Conservation (phyloP, 192 early-diverging fungal species). For the Funneliformis mosseae region DNA sequence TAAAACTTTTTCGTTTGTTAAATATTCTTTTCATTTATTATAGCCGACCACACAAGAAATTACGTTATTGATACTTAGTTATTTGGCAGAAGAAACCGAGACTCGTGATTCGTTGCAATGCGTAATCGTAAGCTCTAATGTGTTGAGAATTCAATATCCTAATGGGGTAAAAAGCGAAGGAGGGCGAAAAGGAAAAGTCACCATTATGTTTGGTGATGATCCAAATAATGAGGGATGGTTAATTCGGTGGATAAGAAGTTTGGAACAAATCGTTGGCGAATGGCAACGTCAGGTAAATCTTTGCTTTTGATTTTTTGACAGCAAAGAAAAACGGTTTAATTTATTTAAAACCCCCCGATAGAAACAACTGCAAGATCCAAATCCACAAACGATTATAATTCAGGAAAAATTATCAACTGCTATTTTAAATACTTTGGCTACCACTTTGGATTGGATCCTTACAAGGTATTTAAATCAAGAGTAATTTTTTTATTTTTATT, state of each 20-base stretch:
- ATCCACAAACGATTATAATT: background rate
- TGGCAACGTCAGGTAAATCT: background rate
- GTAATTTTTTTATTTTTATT: background rate
- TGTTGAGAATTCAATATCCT: slow-evolving; percentile 49
- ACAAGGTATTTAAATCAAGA: background rate
- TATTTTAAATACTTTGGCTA: background rate
- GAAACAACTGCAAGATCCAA: background rate
- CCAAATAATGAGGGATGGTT: slow-evolving; percentile 64
- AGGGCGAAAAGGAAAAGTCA: slow-evolving; percentile 37
- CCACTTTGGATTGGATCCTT: slow-evolving; percentile 1
- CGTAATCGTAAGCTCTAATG: slow-evolving; percentile 50
- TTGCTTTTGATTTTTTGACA: background rate
- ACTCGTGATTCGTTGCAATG: slow-evolving; percentile 57
- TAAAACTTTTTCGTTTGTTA: background rate
- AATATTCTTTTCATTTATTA: background rate
- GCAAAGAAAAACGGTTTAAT: background rate
- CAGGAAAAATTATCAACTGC: background rate
- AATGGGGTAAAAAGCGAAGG: slow-evolving; percentile 44
- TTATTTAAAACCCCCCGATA: too few species aligned
- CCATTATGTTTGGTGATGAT: slow-evolving; percentile 52
- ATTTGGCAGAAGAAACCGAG: slow-evolving; percentile 64
- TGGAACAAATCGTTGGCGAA: background rate
- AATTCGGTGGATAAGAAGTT: background rate
- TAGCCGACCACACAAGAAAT: slow-evolving; percentile 57
- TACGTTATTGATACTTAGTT: slow-evolving; percentile 52